A percentile compares a stretch with the other conserved stretches of the same genome.
Evolutionary conservation across 345 rosid species (phyloP).

Genomic region (Hypericum perforatum): DNA sequence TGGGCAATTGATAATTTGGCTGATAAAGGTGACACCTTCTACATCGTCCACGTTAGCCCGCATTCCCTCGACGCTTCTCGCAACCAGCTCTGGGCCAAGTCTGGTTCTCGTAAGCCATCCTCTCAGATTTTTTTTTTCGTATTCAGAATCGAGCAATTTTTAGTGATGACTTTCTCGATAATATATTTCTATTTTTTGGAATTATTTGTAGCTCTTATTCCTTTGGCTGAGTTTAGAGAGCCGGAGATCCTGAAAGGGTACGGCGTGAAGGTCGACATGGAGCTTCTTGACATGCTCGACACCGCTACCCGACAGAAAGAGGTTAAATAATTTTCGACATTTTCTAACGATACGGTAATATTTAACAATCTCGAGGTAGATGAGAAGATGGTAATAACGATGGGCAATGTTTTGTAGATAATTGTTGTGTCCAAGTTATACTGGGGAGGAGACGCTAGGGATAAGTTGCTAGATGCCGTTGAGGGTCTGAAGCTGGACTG

Average conservation of each 20-base stretch:
- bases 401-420: conserved; percentile 24
- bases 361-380: no score
- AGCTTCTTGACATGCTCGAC: conserved; percentile 72
- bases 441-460: conserved; percentile 89
- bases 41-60: conserved; percentile 54
- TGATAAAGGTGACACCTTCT: conserved; percentile 63
- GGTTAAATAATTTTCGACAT: conserved; percentile 15
- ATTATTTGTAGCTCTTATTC: conserved; percentile 56
- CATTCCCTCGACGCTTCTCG: conserved; percentile 36
- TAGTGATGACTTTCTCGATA: background rate
- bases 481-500: conserved; percentile 78
- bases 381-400: background rate
- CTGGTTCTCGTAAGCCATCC: conserved; percentile 65
- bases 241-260: conserved; percentile 60
- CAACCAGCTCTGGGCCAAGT: conserved; percentile 40
- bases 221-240: conserved; percentile 72
- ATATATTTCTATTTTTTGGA: background rate
- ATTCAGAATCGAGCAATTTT: no score
- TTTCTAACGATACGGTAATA: background rate
- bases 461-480: conserved; percentile 59
- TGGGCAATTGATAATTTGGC: conserved; percentile 85
- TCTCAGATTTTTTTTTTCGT: background rate
- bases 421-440: conserved; percentile 57
- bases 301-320: conserved; percentile 82
- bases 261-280: conserved; percentile 44